These are phyloP conservation scores for Ammopiptanthus mongolicus DNA, from an alignment of 306 rosid species.

Conservation along the genomic window DNA sequence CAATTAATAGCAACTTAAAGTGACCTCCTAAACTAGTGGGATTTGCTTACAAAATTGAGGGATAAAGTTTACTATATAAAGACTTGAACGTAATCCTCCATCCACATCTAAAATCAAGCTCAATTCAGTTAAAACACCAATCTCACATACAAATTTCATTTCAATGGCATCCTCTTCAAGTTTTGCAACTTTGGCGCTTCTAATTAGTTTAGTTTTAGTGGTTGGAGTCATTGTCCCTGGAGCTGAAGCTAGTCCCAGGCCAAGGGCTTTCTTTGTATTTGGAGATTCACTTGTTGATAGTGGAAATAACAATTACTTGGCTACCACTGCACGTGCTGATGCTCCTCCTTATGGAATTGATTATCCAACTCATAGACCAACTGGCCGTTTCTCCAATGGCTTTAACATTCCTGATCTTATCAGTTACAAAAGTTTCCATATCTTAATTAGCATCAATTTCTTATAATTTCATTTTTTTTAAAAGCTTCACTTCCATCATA, in stretches of 20 bases:
- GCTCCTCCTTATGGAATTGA: slow-evolving; percentile 66
- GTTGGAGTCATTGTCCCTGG: background rate
- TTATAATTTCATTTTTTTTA: too few species aligned
- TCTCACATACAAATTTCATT: background rate
- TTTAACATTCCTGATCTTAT: slow-evolving; percentile 56
- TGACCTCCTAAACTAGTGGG: slow-evolving; percentile 19
- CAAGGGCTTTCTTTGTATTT: slow-evolving; percentile 57
- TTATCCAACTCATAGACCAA: slow-evolving; percentile 41
- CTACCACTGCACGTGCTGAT: slow-evolving; percentile 55
- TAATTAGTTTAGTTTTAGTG: background rate
- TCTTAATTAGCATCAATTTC: background rate
- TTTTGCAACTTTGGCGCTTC: background rate
- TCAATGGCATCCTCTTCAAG: slow-evolving; percentile 13
- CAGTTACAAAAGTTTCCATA: slow-evolving; percentile 26
- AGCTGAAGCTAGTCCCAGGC: slow-evolving; percentile 20
- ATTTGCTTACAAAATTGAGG: background rate
- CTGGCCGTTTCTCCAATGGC: slow-evolving; percentile 68
- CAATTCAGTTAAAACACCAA: too few species aligned
- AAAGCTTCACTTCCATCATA: too few species aligned
- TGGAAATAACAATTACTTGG: slow-evolving; percentile 60
- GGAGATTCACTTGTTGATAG: slow-evolving; percentile 66
- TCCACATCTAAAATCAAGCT: background rate
- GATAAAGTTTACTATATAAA: background rate
- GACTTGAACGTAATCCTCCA: background rate
- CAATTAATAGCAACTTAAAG: slow-evolving; percentile 20